These are phyloP conservation scores for Leccinum pachyderme DNA, from an alignment of 1,284 basidiomycete genomes.

Conservation along the genomic window DNA sequence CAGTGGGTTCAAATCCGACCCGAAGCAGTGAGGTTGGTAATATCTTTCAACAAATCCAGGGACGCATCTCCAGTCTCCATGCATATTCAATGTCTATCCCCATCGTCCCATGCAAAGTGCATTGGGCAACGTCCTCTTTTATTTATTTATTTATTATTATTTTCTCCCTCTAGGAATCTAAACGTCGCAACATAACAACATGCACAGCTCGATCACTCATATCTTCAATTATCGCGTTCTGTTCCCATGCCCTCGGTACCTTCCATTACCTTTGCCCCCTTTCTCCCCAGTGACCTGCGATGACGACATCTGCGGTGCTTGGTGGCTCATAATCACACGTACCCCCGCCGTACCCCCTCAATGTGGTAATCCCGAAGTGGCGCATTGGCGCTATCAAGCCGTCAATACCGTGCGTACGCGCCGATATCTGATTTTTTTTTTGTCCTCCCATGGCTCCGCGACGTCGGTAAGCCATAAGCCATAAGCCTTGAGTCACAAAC, in stretches of 20 bases:
- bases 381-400: background rate
- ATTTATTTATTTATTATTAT: background rate
- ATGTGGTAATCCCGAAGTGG: background rate
- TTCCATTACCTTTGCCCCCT: background rate
- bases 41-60: background rate
- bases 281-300: background rate
- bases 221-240: background rate
- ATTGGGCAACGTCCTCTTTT: background rate
- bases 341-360: background rate
- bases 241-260: conserved; percentile 8
- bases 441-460: conserved; percentile 4
- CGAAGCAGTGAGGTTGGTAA: background rate
- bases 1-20: background rate
- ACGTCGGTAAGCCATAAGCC: background rate
- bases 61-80: background rate
- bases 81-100: background rate
- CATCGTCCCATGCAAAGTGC: background rate
- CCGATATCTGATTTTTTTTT: background rate
- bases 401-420: background rate
- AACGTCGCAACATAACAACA: background rate
- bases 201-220: conserved; percentile 3
- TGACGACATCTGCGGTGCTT: background rate
- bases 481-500: background rate
- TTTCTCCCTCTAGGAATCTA: background rate
- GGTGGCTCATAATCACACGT: background rate